phyloP scores from a whole-genome alignment of 208 protist genomes.

The Phytomonas sp. region DNA sequence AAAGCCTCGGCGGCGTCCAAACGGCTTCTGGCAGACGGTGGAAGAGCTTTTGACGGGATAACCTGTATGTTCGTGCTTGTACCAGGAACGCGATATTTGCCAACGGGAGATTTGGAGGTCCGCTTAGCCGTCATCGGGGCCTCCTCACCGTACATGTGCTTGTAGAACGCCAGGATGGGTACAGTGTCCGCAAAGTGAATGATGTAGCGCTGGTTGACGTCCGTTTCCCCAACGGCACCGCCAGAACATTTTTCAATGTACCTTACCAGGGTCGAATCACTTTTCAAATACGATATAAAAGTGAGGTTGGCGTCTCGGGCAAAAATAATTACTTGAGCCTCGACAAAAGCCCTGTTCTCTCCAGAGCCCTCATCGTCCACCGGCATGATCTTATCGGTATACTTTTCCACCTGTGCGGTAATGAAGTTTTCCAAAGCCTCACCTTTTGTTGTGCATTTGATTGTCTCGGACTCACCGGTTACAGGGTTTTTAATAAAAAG shows the following conservation, averaged over 20 bases:
- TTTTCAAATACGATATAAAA: constrained; percentile 42
- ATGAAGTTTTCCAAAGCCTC: constrained; percentile 57
- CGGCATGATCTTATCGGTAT: constrained; percentile 75
- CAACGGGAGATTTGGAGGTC: constrained; percentile 10
- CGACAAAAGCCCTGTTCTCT: constrained; percentile 36
- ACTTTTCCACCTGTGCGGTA: constrained; percentile 41
- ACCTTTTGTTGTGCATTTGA: constrained; percentile 37
- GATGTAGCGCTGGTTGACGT: constrained; percentile 47
- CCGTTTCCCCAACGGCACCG: neutral
- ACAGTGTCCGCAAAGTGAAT: constrained; percentile 81
- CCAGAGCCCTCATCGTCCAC: constrained; percentile 46
- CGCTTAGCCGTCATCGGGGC: neutral
- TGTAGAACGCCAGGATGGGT: constrained; percentile 62
- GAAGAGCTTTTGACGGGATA: constrained; percentile 60
- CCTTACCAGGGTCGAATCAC: constrained; percentile 25
- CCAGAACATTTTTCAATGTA: constrained; percentile 60
- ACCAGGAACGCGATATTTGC: constrained; percentile 7
- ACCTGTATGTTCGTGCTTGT: constrained; percentile 16
- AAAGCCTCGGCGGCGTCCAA: constrained; percentile 39
- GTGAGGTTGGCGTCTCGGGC: constrained; percentile 77
- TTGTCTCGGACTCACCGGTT: constrained; percentile 75
- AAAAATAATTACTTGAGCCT: constrained; percentile 81
- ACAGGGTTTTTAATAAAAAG: constrained; percentile 86
- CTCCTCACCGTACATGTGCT: constrained; percentile 40
- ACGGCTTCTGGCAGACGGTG: constrained; percentile 30